Base-by-base conservation (phyloP, 805 yeast species). In the Teunomyces barrocoloradensis region DNA sequence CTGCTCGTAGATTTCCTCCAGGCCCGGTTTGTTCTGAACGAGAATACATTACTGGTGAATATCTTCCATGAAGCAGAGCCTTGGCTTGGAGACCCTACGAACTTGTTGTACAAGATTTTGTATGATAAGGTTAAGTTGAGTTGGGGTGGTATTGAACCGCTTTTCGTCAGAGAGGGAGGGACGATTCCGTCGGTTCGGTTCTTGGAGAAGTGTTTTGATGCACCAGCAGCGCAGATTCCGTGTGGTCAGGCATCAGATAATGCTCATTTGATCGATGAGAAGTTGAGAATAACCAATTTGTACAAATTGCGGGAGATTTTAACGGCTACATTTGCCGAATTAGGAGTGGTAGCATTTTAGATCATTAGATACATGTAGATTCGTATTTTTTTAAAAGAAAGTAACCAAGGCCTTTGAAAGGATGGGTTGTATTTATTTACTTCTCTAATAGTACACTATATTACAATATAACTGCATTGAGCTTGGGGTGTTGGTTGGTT, bases 191-290 rank as follows among this genome's bases (percentile, higher is more conserved):
- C 92, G 9, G 83, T 94, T 6, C 69, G 97, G 52, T 86, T 85
- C 50, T 68, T 92, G 53, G 99, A 92, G 58, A 87, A 87, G 63
- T 72, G 78, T 10, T 87, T 92, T 54, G 66, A 76, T 44, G 96
- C 98, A 3, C 88, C 89, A 21, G 98, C 97, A 1, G 95, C 92
- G 0, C 98, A 94, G 65, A 80, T 94, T 29, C 98, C 99, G 2
- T 89, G 97, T 60, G 99, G 98, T 0, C 99, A 92, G 69, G 80
- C 92, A 1, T 82, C 94, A 37, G 98, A 94, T 64, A 89, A 89
- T 59, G 98, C 97, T 1, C 99, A 92, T 71, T 77, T 92, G 57
- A 82, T 85, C 59, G 86, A 94, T 60, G 99, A 92, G 66, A 79
- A 94, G 52, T 64, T 92, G 41, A 72, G 98, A 47, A 80, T 92